Conservation (phyloP, 2,329 filamentous ascomycete species). For the Clarireedia monteithiana region DNA sequence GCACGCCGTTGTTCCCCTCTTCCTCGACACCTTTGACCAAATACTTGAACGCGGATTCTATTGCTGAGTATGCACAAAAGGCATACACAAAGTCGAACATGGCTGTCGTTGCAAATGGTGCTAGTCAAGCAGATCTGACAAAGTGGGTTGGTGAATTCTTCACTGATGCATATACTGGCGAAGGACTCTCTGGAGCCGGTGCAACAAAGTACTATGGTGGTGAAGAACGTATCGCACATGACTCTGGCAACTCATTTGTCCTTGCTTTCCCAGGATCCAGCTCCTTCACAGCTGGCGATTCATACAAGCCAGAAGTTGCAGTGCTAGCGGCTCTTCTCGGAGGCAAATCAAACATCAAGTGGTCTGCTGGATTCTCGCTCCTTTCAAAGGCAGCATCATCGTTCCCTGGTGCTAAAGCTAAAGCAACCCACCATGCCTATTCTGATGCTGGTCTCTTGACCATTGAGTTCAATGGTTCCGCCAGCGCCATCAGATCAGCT, state of each 20-base stretch:
- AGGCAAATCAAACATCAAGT: slow-evolving; percentile 88
- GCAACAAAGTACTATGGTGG: slow-evolving; percentile 87
- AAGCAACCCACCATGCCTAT: slow-evolving; percentile 75
- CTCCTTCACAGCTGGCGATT: slow-evolving; percentile 55
- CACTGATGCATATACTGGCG: slow-evolving; percentile 53
- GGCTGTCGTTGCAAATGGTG: slow-evolving; percentile 83
- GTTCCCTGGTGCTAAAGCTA: slow-evolving; percentile 57
- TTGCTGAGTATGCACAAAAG: slow-evolving; percentile 67
- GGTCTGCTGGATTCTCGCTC: slow-evolving; percentile 86
- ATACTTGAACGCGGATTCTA: slow-evolving; percentile 69
- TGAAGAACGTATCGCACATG: slow-evolving; percentile 80
- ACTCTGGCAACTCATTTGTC: slow-evolving; percentile 72
- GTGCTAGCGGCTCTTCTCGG: slow-evolving; percentile 86
- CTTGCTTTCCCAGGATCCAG: slow-evolving; percentile 90
- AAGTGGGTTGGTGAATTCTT: slow-evolving; percentile 97
- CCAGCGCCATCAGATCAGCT: slow-evolving; percentile 63
- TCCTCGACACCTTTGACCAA: slow-evolving; percentile 64
- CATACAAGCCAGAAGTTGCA: slow-evolving; percentile 82
- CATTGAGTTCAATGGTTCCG: slow-evolving; percentile 71
- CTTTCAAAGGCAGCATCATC: slow-evolving; percentile 70
- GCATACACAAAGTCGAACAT: slow-evolving; percentile 89
- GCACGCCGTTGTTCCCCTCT: slow-evolving; percentile 66
- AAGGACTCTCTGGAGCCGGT: slow-evolving; percentile 47
- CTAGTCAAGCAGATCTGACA: slow-evolving; percentile 63
- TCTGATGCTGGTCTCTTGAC: slow-evolving; percentile 89